phyloP scores from a whole-genome alignment of 148 eudicot species.

The Amaranthus palmeri region DNA sequence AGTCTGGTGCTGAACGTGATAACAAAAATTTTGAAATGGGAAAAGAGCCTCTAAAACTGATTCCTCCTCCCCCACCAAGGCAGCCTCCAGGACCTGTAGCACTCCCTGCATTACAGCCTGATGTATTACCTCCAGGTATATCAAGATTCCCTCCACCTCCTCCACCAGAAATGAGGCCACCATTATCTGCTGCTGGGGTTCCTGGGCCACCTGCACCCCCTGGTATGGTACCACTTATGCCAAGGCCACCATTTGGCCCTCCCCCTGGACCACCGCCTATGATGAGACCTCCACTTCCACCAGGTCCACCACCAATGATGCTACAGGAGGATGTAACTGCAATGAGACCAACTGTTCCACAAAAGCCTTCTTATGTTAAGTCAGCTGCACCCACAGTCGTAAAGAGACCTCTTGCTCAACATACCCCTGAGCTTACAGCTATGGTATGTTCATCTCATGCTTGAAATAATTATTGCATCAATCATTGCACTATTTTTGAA shows the following conservation, averaged over 20 bases:
- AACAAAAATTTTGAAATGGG: slow-evolving; percentile 38
- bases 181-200: slow-evolving; percentile 50
- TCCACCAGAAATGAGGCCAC: slow-evolving; percentile 65
- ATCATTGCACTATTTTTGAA: background rate
- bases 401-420: slow-evolving; percentile 98
- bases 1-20: slow-evolving; percentile 51
- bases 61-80: slow-evolving; percentile 77
- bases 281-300: slow-evolving; percentile 98
- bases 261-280: slow-evolving; percentile 74
- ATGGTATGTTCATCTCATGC: slow-evolving; percentile 58
- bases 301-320: slow-evolving; percentile 83
- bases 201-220: slow-evolving; percentile 57
- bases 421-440: slow-evolving; percentile 91
- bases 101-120: slow-evolving; percentile 55
- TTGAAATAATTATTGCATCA: background rate
- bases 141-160: slow-evolving; percentile 77
- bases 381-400: slow-evolving; percentile 98
- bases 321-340: slow-evolving; percentile 32
- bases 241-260: slow-evolving; percentile 82
- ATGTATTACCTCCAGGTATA: slow-evolving; percentile 80
- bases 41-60: slow-evolving; percentile 49
- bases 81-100: slow-evolving; percentile 47
- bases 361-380: slow-evolving; percentile 87
- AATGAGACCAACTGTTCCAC: slow-evolving; percentile 49
- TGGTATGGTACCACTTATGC: slow-evolving; percentile 68